Conservation (phyloP, 129 eudicot genomes). For the Oenanthe sinensis region DNA sequence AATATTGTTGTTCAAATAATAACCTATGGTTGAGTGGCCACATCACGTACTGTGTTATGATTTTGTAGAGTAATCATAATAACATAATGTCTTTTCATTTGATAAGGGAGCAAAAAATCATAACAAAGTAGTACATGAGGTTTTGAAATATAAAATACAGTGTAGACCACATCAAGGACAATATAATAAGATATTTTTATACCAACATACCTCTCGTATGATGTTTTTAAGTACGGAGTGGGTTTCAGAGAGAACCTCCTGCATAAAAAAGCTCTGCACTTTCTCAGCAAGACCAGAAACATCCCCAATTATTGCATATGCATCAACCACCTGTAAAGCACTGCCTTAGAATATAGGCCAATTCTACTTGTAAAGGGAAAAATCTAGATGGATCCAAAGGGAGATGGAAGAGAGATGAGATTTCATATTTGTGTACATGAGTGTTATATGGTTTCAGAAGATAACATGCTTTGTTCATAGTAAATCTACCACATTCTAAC, state of each 20-base stretch:
- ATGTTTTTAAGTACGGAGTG: constrained; percentile 55
- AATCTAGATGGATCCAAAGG: background rate
- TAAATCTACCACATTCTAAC: background rate
- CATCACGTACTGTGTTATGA: background rate
- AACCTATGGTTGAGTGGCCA: background rate
- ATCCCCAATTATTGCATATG: constrained; percentile 96
- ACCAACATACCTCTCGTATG: constrained; percentile 52
- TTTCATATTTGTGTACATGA: background rate
- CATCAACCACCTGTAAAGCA: constrained; percentile 83
- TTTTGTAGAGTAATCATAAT: background rate
- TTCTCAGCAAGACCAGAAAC: constrained; percentile 97
- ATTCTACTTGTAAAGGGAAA: background rate
- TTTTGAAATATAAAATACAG: background rate
- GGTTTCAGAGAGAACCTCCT: constrained; percentile 82
- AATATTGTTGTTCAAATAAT: background rate
- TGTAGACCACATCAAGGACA: background rate
- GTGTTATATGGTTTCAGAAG: background rate
- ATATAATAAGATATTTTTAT: background rate
- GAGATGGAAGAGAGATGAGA: background rate
- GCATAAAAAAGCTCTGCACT: constrained; percentile 92
- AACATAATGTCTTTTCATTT: background rate
- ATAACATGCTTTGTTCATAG: background rate
- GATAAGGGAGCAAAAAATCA: background rate
- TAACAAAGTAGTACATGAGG: background rate
- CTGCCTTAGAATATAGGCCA: background rate